Conservation (phyloP, 1,139 yeast species). For the Geotrichum siamense region DNA sequence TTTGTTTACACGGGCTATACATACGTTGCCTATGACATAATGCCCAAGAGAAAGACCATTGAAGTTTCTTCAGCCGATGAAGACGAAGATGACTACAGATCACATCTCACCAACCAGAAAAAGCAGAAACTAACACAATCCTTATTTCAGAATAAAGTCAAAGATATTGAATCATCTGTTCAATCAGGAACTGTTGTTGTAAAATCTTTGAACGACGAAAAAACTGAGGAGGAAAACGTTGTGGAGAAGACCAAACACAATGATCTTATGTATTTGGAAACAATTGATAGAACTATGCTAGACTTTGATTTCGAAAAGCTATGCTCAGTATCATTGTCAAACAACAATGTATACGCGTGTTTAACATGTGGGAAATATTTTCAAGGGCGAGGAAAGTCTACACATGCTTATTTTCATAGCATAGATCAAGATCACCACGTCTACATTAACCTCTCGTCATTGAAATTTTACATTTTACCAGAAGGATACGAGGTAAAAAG, state of each 20-base stretch:
- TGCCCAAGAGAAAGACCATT: background rate
- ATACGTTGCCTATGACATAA: too few species aligned
- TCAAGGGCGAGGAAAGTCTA: slow-evolving; percentile 55
- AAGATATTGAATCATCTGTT: too few species aligned
- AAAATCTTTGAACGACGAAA: too few species aligned
- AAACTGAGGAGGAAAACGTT: too few species aligned
- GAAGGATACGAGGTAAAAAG: slow-evolving; percentile 45
- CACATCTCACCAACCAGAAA: slow-evolving; percentile 4
- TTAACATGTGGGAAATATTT: slow-evolving; percentile 66
- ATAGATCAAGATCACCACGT: slow-evolving; percentile 57
- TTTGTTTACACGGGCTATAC: too few species aligned
- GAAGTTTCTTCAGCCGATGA: slow-evolving; percentile 5
- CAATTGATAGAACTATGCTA: slow-evolving; percentile 47
- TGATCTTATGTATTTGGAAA: slow-evolving; percentile 43
- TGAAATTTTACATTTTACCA: slow-evolving; percentile 52
- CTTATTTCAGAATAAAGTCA: background rate
- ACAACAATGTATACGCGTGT: slow-evolving; percentile 62
- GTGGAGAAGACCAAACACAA: background rate
- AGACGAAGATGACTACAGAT: slow-evolving; percentile 15
- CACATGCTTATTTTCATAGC: slow-evolving; percentile 66
- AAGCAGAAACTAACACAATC: slow-evolving; percentile 4
- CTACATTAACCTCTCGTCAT: slow-evolving; percentile 47
- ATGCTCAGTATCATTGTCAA: slow-evolving; percentile 57
- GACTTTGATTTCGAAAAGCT: slow-evolving; percentile 67
- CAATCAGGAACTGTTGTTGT: too few species aligned